A percentile compares a stretch with the other conserved stretches of the same genome.
phyloP scores from a whole-genome alignment of 2,329 filamentous ascomycete genomes.

The Trichophyton benhamiae region DNA sequence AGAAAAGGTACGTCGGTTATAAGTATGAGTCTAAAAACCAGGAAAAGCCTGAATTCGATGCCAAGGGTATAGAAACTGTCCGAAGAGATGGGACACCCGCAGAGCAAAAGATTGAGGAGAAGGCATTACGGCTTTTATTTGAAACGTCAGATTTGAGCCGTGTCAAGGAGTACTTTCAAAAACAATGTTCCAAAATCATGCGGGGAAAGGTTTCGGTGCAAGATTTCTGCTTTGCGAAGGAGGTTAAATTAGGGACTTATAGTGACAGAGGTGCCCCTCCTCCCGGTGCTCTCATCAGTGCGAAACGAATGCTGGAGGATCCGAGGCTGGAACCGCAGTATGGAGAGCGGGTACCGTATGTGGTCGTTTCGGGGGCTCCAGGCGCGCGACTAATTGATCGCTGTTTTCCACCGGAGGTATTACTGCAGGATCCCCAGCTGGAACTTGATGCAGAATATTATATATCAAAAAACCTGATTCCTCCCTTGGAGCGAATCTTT shows the following conservation, averaged over 20 bases:
- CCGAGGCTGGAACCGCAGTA: slow-evolving; percentile 83
- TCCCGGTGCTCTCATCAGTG: slow-evolving; percentile 77
- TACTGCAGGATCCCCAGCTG: slow-evolving; percentile 63
- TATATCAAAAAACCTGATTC: slow-evolving; percentile 89
- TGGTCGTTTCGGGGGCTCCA: slow-evolving; percentile 79
- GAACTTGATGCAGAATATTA: slow-evolving; percentile 93
- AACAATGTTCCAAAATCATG: slow-evolving; percentile 87
- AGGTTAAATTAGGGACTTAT: slow-evolving; percentile 84
- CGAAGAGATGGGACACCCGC: slow-evolving; percentile 87
- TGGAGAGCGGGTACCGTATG: slow-evolving; percentile 87
- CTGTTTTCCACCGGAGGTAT: slow-evolving; percentile 73
- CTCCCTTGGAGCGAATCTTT: slow-evolving; percentile 90
- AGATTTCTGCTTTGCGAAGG: slow-evolving; percentile 89
- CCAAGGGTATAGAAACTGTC: slow-evolving; percentile 96
- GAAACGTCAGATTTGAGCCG: slow-evolving; percentile 77
- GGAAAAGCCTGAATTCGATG: slow-evolving; percentile 75
- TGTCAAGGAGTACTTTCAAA: slow-evolving; percentile 81
- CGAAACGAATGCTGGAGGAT: slow-evolving; percentile 74
- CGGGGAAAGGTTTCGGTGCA: slow-evolving; percentile 74
- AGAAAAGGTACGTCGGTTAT: slow-evolving; percentile 97
- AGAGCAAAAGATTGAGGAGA: slow-evolving; percentile 94
- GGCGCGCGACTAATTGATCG: slow-evolving; percentile 77
- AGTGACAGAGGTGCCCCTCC: slow-evolving; percentile 67
- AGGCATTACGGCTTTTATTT: slow-evolving; percentile 76
- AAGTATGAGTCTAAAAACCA: slow-evolving; percentile 79